Conservation (phyloP, 495 filamentous ascomycete species). For the Staphylotrichum longicolle region DNA sequence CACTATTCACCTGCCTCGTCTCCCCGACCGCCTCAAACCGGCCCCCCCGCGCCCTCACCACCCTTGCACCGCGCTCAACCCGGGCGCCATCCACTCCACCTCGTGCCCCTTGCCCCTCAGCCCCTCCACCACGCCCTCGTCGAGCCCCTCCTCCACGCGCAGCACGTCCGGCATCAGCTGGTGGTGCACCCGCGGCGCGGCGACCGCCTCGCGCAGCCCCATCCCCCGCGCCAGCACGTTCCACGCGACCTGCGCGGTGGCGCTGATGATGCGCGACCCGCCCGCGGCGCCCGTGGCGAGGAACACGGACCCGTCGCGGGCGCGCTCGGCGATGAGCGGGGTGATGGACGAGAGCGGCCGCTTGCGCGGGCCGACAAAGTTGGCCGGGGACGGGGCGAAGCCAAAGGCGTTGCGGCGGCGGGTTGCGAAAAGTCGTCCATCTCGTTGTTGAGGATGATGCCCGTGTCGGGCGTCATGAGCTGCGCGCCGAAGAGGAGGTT, state of each 20-base stretch:
- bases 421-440: constrained; percentile 95
- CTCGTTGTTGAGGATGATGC: constrained; percentile 78
- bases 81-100: constrained; percentile 65
- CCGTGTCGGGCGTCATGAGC: constrained; percentile 75
- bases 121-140: constrained; percentile 62
- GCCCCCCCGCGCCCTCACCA: constrained; percentile 66
- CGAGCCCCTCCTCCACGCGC: constrained; percentile 67
- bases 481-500: constrained; percentile 81
- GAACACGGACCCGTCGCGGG: constrained; percentile 62
- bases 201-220: constrained; percentile 59
- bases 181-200: constrained; percentile 71
- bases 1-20: constrained; percentile 71
- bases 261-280: constrained; percentile 83
- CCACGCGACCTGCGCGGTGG: constrained; percentile 73
- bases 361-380: constrained; percentile 79
- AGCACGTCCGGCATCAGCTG: constrained; percentile 73
- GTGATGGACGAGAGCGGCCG: constrained; percentile 78
- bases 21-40: constrained; percentile 61
- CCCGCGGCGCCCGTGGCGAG: constrained; percentile 75
- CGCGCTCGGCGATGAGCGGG: constrained; percentile 66
- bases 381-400: constrained; percentile 72
- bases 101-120: constrained; percentile 67
- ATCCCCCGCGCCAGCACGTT: constrained; percentile 66
- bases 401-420: constrained; percentile 72
- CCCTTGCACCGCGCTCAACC: constrained; percentile 67